Conservation (phyloP, 2,329 filamentous ascomycete genomes). For the Scopulariopsis brevicaulis region DNA sequence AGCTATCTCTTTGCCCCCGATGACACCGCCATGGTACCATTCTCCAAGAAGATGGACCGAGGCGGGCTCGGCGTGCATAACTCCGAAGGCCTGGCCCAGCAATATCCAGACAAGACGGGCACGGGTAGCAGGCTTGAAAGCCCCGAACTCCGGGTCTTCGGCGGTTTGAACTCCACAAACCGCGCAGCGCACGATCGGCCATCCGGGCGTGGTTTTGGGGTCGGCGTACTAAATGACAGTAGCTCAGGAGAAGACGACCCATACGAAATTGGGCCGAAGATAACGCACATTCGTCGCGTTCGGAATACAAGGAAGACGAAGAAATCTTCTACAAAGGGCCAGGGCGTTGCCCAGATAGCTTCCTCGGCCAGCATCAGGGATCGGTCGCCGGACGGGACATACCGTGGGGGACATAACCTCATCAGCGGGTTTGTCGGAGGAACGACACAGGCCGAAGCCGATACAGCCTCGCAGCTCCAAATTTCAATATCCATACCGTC, state of each 20-base stretch:
- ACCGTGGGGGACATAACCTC: background rate
- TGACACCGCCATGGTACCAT: slow-evolving; percentile 34
- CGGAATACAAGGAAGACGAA: background rate
- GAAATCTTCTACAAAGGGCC: background rate
- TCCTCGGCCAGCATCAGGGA: background rate
- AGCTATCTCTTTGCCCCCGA: slow-evolving; percentile 78
- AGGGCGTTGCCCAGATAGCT: background rate
- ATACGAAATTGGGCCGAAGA: slow-evolving; percentile 82
- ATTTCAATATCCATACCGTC: slow-evolving; percentile 32
- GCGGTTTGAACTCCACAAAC: background rate
- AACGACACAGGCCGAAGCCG: background rate
- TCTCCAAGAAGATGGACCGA: background rate
- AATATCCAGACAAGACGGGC: background rate
- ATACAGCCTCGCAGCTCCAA: slow-evolving; percentile 29
- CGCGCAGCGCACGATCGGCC: background rate
- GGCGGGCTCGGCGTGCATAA: background rate
- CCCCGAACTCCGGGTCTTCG: background rate
- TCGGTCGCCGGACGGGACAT: background rate
- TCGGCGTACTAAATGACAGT: slow-evolving; percentile 83
- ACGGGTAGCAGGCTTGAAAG: background rate
- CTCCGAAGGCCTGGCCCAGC: background rate
- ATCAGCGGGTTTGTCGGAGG: background rate
- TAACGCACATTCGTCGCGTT: slow-evolving; percentile 22
- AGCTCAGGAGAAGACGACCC: slow-evolving; percentile 93
- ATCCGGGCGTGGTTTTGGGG: slow-evolving; percentile 52